Percentiles rank a stretch among this genome's conserved stretches.
phyloP scores from a whole-genome alignment of 225 moss, liverwort and hornwort genomes.

The Neckera pumila region DNA sequence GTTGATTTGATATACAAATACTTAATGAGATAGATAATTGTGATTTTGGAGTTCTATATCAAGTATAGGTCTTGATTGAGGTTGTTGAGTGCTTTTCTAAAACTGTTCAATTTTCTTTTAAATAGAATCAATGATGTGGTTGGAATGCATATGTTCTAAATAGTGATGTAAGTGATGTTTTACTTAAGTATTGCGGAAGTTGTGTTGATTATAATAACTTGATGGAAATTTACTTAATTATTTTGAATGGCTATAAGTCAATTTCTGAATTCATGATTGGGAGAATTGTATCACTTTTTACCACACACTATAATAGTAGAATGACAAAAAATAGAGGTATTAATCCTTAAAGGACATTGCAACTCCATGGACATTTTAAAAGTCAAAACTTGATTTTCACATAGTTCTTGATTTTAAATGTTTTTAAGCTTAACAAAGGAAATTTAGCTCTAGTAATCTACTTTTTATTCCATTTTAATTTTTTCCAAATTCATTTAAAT shows the following conservation, averaged over 20 bases:
- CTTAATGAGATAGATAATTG: neutral
- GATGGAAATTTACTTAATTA: neutral
- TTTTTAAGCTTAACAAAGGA: too few species aligned
- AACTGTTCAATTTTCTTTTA: neutral
- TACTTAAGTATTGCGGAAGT: neutral
- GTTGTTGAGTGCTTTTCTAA: neutral
- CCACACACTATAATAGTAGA: accelerated
- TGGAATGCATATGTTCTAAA: too few species aligned
- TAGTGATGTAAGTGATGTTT: neutral
- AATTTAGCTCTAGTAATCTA: too few species aligned
- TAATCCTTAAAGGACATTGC: too few species aligned
- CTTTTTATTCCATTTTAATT: too few species aligned
- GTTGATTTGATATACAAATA: neutral
- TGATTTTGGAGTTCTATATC: neutral
- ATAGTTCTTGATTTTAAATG: too few species aligned
- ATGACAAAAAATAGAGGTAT: neutral
- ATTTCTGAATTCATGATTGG: accelerated
- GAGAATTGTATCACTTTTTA: neutral
- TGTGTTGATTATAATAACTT: too few species aligned
- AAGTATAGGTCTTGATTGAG: neutral
- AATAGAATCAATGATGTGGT: neutral
- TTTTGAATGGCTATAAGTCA: accelerated
- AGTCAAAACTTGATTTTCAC: too few species aligned
- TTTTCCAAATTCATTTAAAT: too few species aligned
- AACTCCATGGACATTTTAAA: too few species aligned